Evolutionary conservation across 345 rosid genomes (phyloP).

Genomic region (Eutrema japonicum): DNA sequence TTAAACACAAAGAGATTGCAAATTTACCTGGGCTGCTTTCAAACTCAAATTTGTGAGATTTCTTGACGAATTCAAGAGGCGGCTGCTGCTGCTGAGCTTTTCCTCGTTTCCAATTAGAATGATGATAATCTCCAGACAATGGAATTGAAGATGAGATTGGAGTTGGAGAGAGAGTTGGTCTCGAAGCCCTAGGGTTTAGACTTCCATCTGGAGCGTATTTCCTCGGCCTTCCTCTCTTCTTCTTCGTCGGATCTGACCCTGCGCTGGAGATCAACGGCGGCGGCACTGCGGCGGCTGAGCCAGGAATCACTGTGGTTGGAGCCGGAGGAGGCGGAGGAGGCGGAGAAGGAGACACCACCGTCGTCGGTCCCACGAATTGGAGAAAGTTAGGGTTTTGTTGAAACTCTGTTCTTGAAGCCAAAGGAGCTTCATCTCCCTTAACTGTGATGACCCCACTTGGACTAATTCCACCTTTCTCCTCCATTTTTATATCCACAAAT

Average conservation of each 20-base stretch:
- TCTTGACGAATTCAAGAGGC: conserved; percentile 54
- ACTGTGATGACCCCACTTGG: conserved; percentile 51
- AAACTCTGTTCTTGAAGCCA: conserved; percentile 61
- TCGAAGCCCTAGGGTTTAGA: conserved; percentile 36
- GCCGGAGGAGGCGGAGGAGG: background rate
- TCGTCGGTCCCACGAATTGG: conserved; percentile 39
- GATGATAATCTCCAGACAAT: conserved; percentile 55
- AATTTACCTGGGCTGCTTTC: conserved; percentile 62
- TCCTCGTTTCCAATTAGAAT: conserved; percentile 67
- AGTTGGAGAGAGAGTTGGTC: conserved; percentile 75
- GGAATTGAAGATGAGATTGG: conserved; percentile 95
- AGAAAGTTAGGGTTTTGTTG: conserved; percentile 50
- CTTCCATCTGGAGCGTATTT: conserved; percentile 80
- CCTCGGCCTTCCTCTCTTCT: conserved; percentile 95
- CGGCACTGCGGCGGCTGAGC: conserved; percentile 21
- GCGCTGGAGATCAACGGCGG: conserved; percentile 25
- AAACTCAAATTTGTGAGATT: conserved; percentile 56
- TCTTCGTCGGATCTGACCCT: conserved; percentile 57
- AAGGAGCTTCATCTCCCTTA: conserved; percentile 57
- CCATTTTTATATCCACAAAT: conserved; percentile 55
- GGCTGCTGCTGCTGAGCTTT: conserved; percentile 49
- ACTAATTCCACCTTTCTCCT: conserved; percentile 57
- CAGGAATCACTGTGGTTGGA: conserved; percentile 37
- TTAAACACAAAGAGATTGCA: conserved; percentile 6
- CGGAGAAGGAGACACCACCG: conserved; percentile 32